Conservation (phyloP, 768 basidiomycete species). For the Russula griseocarnosa region DNA sequence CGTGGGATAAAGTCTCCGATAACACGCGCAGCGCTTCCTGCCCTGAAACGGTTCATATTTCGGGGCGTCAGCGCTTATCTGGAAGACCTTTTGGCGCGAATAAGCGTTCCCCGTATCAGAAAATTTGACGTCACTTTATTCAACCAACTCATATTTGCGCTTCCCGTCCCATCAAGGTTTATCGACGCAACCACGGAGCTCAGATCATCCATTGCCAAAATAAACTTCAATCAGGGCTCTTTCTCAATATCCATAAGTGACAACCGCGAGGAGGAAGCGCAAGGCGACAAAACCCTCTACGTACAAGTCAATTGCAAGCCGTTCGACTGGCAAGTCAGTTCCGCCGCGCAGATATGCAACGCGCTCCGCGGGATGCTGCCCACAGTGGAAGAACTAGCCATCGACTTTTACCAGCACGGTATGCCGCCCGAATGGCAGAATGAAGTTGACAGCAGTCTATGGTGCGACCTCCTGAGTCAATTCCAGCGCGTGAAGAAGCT, state of each 20-base stretch:
- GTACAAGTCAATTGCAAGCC: background rate
- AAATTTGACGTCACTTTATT: background rate
- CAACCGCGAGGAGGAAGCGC: background rate
- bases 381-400: background rate
- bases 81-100: slow-evolving; percentile 4
- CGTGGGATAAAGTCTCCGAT: background rate
- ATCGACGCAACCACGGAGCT: background rate
- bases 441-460: background rate
- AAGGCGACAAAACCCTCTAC: background rate
- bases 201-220: background rate
- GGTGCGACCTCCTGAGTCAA: background rate
- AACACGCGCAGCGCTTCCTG: background rate
- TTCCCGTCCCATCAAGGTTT: slow-evolving; percentile 1
- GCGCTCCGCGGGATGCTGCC: background rate
- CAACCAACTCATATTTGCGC: background rate
- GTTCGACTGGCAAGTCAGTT: slow-evolving; percentile 1
- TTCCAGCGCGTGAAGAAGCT: slow-evolving; percentile 1
- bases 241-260: background rate
- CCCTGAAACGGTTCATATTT: background rate
- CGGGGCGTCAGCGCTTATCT: background rate
- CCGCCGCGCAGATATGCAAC: background rate
- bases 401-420: background rate
- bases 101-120: background rate
- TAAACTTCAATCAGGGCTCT: background rate
- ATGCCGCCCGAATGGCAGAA: background rate